Conservation (phyloP, 1,284 basidiomycete genomes). For the Veloboletus limbatus region DNA sequence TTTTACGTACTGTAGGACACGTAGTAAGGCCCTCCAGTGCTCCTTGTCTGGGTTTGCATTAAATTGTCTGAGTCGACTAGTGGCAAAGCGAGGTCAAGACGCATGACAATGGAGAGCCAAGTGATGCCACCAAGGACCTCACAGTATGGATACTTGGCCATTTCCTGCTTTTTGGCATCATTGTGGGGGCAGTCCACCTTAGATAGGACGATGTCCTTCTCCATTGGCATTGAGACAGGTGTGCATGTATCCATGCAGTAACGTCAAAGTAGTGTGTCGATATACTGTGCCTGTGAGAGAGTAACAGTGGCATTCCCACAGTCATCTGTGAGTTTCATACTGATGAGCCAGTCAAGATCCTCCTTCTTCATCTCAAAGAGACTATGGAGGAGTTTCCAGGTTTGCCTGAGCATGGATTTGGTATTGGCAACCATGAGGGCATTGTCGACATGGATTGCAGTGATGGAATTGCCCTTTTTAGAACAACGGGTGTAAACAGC, state of each 20-base stretch:
- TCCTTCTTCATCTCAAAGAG: slow-evolving; percentile 9
- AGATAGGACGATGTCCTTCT: background rate
- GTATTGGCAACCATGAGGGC: too few relatives aligned
- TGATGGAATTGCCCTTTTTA: too few relatives aligned
- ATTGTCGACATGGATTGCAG: too few relatives aligned
- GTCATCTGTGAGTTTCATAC: slow-evolving; percentile 1
- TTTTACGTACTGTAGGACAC: background rate
- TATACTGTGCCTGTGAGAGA: slow-evolving; percentile 2
- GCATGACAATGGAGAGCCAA: slow-evolving; percentile 1
- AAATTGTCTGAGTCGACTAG: slow-evolving; percentile 5
- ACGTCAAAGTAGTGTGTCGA: background rate
- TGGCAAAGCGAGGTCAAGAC: background rate
- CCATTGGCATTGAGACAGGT: background rate
- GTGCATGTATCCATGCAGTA: background rate
- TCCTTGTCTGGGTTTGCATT: slow-evolving; percentile 4
- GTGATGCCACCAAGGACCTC: slow-evolving; percentile 1
- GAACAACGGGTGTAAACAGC: too few relatives aligned
- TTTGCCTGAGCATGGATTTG: too few relatives aligned
- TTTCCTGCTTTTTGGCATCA: background rate
- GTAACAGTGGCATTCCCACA: background rate
- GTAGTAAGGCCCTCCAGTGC: slow-evolving; percentile 1
- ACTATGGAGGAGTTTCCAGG: background rate
- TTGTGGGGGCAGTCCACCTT: background rate
- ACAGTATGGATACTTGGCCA: background rate
- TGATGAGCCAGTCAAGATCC: slow-evolving; percentile 3